These are phyloP conservation scores for Fusarium haematococcum DNA, from an alignment of 2,329 filamentous ascomycete genomes.

Conservation along the genomic window DNA sequence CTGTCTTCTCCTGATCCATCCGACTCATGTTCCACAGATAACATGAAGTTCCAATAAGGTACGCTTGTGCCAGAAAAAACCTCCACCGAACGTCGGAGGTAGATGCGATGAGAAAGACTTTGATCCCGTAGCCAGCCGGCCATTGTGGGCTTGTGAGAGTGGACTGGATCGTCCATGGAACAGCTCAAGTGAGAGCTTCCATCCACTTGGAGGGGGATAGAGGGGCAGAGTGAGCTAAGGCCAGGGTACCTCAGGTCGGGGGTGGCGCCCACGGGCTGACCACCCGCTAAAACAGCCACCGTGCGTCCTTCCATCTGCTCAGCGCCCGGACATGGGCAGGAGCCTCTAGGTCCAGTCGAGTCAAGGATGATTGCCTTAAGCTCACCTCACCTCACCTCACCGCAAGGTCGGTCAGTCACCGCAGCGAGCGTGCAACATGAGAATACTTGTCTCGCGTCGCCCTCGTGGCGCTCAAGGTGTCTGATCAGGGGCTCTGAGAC, in stretches of 20 bases:
- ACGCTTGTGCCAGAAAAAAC: conserved; percentile 14
- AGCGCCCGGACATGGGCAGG: neutral
- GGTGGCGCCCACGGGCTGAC: conserved; percentile 40
- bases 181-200: conserved; percentile 19
- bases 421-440: neutral
- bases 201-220: conserved; percentile 28
- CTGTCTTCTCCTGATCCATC: conserved; percentile 28
- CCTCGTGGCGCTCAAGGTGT: conserved; percentile 2
- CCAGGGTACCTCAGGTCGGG: conserved; percentile 19
- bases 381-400: conserved; percentile 31
- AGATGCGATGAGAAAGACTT: conserved; percentile 20
- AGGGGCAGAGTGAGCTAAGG: conserved; percentile 28
- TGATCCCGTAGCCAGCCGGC: conserved; percentile 39
- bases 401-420: conserved; percentile 29
- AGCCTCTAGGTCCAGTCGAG: conserved; percentile 1
- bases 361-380: neutral
- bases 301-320: neutral
- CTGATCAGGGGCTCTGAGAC: neutral
- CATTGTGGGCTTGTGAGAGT: conserved; percentile 27
- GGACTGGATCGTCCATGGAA: conserved; percentile 15
- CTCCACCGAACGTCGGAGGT: conserved; percentile 39
- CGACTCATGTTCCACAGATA: conserved; percentile 34
- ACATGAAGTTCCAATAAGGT: conserved; percentile 25
- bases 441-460: conserved; percentile 1
- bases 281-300: conserved; percentile 36